Conservation (phyloP, 2,329 filamentous ascomycete species). For the Aspergillus sp. region DNA sequence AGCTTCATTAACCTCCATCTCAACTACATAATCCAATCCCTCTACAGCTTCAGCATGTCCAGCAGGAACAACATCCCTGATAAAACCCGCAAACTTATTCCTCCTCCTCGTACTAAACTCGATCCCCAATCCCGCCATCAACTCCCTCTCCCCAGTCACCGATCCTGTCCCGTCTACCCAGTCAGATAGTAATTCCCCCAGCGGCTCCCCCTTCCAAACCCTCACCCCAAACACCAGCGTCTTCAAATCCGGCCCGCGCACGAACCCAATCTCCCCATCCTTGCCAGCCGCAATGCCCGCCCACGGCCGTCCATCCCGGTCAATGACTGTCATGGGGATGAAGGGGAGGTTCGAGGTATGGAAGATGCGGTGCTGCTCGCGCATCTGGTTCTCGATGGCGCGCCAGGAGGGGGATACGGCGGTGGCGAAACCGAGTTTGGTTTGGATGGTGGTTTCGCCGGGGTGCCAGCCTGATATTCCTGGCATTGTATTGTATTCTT, state of each 20-base stretch:
- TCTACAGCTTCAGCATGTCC: neutral
- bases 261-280: neutral
- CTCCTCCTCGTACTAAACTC: neutral
- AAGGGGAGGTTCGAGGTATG: conserved; percentile 2
- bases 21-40: neutral
- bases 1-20: neutral
- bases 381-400: neutral
- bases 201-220: neutral
- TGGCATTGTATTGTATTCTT: neutral
- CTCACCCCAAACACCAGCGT: neutral
- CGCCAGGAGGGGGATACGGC: neutral
- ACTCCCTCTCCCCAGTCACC: neutral
- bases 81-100: neutral
- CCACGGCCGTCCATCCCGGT: neutral
- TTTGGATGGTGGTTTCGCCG: conserved; percentile 1
- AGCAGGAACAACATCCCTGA: neutral
- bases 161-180: too few relatives aligned
- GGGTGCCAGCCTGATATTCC: conserved; percentile 3
- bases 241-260: neutral
- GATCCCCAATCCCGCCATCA: neutral
- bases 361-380: conserved; percentile 6
- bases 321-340: neutral
- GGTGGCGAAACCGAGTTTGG: neutral
- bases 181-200: neutral
- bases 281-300: neutral